Evolutionary conservation across 2,329 filamentous ascomycete genomes (phyloP).

Genomic region (Pyricularia pennisetigena): DNA sequence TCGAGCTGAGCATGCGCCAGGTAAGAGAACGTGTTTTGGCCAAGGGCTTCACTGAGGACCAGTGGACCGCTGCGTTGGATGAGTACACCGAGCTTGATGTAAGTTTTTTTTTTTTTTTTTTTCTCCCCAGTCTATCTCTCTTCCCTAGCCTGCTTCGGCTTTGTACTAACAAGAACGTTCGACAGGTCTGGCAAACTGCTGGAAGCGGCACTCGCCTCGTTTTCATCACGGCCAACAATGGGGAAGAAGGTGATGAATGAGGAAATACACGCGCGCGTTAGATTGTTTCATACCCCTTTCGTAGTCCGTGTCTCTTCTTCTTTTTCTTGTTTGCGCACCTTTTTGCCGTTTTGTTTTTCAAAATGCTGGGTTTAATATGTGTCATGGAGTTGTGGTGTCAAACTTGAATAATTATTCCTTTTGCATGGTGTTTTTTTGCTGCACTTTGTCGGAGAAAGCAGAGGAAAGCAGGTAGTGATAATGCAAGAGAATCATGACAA

Average conservation of each 20-base stretch:
- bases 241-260: slow-evolving; percentile 31
- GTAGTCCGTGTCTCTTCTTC: neutral
- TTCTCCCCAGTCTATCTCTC: neutral
- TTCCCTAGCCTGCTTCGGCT: neutral
- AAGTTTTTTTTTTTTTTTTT: slow-evolving; percentile 35
- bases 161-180: slow-evolving; percentile 20
- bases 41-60: slow-evolving; percentile 93
- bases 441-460: neutral
- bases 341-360: neutral
- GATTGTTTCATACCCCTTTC: neutral
- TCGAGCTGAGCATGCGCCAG: slow-evolving; percentile 76
- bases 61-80: slow-evolving; percentile 76
- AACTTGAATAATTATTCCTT: neutral
- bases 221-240: slow-evolving; percentile 54
- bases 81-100: slow-evolving; percentile 87
- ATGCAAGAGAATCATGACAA: neutral
- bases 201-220: slow-evolving; percentile 61
- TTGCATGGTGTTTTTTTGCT: neutral
- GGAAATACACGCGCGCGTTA: neutral
- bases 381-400: neutral
- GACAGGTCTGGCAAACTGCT: slow-evolving; percentile 68
- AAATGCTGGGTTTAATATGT: neutral
- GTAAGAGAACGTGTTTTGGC: slow-evolving; percentile 87
- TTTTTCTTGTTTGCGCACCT: neutral
- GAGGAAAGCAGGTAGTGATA: neutral